phyloP scores from a whole-genome alignment of 2,329 filamentous ascomycete species.

The Cercospora sp. region DNA sequence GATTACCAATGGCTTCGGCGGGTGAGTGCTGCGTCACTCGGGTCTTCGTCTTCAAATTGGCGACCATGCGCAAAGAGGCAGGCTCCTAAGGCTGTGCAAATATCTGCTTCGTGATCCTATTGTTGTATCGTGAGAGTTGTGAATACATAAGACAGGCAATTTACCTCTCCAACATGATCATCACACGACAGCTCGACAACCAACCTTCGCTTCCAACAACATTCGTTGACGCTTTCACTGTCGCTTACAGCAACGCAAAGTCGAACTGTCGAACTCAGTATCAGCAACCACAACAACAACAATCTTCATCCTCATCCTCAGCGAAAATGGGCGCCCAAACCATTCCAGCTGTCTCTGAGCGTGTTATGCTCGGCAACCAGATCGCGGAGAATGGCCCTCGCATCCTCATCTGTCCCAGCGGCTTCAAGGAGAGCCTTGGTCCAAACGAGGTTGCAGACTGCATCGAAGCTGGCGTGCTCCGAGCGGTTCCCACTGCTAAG shows the following conservation, averaged over 20 bases:
- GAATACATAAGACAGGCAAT: constrained; percentile 1
- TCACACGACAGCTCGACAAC: constrained; percentile 3
- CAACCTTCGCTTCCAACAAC: constrained; percentile 12
- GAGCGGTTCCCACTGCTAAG: constrained; percentile 46
- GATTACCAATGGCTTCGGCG: constrained; percentile 2
- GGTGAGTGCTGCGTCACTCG: constrained; percentile 7
- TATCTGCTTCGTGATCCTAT: background rate
- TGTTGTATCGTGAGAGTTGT: background rate
- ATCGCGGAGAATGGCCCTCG: constrained; percentile 34
- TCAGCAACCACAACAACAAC: background rate
- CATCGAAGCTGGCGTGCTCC: constrained; percentile 52
- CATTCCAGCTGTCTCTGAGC: constrained; percentile 16
- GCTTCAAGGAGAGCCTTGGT: constrained; percentile 56
- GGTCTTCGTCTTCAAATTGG: constrained; percentile 3
- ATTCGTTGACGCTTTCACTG: constrained; percentile 11
- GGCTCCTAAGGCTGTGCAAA: constrained; percentile 16
- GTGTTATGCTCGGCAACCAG: constrained; percentile 15
- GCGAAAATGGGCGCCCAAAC: constrained; percentile 17
- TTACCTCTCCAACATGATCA: constrained; percentile 2
- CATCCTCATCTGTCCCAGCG: constrained; percentile 55
- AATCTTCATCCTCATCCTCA: background rate
- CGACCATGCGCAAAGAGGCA: constrained; percentile 3
- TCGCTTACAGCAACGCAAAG: constrained; percentile 13
- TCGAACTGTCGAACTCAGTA: background rate
- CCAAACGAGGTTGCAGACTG: constrained; percentile 53